These are phyloP conservation scores for Monilinia vaccinii-corymbosi DNA, from an alignment of 2,329 filamentous ascomycete genomes.

Conservation along the genomic window DNA sequence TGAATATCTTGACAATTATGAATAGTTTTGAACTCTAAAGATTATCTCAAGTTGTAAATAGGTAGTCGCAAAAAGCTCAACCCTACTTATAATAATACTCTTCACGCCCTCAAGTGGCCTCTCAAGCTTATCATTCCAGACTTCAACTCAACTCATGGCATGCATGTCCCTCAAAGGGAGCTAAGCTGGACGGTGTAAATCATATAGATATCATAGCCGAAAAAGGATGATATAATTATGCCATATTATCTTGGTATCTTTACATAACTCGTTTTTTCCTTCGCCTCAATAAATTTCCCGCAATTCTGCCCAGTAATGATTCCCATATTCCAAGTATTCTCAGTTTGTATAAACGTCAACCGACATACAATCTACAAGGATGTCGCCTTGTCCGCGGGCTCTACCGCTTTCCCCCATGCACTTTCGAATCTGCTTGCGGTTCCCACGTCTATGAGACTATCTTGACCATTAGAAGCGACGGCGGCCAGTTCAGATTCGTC, in stretches of 20 bases:
- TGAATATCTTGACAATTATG: no score
- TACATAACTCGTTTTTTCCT: slow-evolving; percentile 6
- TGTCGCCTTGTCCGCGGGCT: slow-evolving; percentile 25
- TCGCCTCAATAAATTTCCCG: background rate
- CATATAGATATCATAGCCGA: background rate
- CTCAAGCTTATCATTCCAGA: background rate
- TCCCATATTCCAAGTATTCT: slow-evolving; percentile 1
- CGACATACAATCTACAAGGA: slow-evolving; percentile 12
- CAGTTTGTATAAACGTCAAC: background rate
- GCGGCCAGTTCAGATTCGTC: slow-evolving; percentile 13
- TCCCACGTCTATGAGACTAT: slow-evolving; percentile 47
- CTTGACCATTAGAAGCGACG: slow-evolving; percentile 28
- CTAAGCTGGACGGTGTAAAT: background rate
- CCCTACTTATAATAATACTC: background rate
- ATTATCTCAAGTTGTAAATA: no score
- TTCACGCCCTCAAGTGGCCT: background rate
- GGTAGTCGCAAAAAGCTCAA: no score
- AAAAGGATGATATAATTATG: slow-evolving; percentile 8
- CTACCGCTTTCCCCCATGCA: slow-evolving; percentile 59
- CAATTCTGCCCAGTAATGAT: background rate
- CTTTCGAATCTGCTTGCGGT: slow-evolving; percentile 49
- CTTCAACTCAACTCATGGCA: background rate
- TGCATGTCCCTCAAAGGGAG: background rate
- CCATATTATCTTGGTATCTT: slow-evolving; percentile 10
- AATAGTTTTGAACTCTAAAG: no score